Evolutionary conservation across 768 basidiomycete genomes (phyloP).

Genomic region (Mrakia blollopis): DNA sequence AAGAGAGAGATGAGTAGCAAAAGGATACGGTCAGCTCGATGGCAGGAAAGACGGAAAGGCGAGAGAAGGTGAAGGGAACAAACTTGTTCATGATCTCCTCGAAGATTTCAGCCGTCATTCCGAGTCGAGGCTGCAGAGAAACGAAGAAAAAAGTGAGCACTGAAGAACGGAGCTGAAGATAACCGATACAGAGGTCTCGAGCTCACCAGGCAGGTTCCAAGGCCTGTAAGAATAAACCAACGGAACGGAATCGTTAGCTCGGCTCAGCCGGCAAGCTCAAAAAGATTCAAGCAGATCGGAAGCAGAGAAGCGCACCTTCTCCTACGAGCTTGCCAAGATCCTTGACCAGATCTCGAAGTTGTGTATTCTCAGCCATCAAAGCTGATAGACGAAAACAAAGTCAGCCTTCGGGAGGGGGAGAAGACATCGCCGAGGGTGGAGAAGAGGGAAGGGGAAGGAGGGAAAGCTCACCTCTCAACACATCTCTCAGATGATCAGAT

Average conservation of each 20-base stretch:
- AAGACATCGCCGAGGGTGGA: neutral
- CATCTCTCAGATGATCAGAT: conserved; percentile 28
- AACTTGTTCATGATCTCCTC: conserved; percentile 21
- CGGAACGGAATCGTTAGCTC: neutral
- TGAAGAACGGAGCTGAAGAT: neutral
- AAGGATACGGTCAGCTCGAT: neutral
- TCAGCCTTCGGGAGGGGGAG: neutral
- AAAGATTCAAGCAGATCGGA: neutral
- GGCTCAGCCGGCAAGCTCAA: too few relatives aligned
- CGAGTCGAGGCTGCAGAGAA: conserved; percentile 5
- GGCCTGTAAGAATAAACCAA: neutral
- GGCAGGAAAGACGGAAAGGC: neutral
- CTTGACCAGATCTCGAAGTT: conserved; percentile 21
- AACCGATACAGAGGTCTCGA: neutral
- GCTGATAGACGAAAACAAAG: conserved; percentile 5
- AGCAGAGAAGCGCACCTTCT: conserved; percentile 1
- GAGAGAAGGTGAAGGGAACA: neutral
- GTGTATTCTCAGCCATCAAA: conserved; percentile 23
- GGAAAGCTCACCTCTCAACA: conserved; percentile 17
- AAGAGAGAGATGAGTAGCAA: neutral
- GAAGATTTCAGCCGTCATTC: conserved; percentile 23
- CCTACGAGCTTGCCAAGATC: conserved; percentile 17
- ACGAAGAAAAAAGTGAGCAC: too few relatives aligned
- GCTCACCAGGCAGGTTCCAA: neutral
- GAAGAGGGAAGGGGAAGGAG: too few relatives aligned